A percentile compares a stretch with the other conserved stretches of the same genome.
Conservation (phyloP, 176 grass and related monocot genomes). For the Triticum urartu region DNA sequence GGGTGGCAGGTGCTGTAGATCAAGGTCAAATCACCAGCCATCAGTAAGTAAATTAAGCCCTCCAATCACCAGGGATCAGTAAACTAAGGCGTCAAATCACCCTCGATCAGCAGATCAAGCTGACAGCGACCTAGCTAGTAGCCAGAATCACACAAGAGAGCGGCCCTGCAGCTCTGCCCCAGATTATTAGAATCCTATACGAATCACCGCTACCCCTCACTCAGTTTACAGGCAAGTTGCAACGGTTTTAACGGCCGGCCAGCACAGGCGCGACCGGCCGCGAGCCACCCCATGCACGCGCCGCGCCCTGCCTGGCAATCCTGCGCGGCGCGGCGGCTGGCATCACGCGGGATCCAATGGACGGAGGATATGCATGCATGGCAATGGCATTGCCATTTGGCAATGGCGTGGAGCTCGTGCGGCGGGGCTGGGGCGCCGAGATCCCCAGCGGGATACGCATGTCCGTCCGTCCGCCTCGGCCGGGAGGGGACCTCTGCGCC, state of each 20-base stretch:
- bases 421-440: conserved; percentile 9
- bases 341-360: conserved; percentile 24
- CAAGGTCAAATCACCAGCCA: not conserved
- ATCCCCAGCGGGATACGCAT: conserved; percentile 39
- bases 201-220: not conserved
- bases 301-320: not conserved
- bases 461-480: conserved; percentile 20
- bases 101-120: not conserved
- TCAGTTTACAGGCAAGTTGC: conserved; percentile 21
- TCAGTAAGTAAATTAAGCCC: not conserved
- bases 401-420: conserved; percentile 13
- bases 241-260: conserved; percentile 45
- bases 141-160: not conserved
- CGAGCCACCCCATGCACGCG: conserved; percentile 15
- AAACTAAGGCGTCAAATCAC: not conserved
- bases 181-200: not conserved
- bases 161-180: not conserved
- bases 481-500: not conserved
- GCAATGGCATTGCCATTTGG: not conserved
- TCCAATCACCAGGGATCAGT: not conserved
- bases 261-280: not conserved
- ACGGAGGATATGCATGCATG: too few relatives aligned
- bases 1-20: not conserved
- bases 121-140: not conserved
- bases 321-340: not conserved